Base-by-base conservation (phyloP, 2,329 filamentous ascomycete species). In the Teratosphaeria gauchensis region DNA sequence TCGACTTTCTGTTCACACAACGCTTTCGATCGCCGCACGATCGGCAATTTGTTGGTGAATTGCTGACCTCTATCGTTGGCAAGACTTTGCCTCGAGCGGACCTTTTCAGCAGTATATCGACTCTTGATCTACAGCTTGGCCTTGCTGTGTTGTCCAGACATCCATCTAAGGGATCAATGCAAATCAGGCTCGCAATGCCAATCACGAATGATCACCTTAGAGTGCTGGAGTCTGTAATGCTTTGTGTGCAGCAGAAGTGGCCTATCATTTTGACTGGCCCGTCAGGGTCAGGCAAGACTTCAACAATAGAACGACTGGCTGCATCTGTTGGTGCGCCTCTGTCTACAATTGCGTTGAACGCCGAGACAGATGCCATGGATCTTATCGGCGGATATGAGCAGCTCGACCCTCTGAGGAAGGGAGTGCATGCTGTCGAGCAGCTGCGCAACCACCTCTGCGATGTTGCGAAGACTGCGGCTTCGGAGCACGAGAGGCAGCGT, bases 341-440 rank as follows among this genome's bases (percentile, higher is more conserved):
- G 3, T 82, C 92, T 33, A 88, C 90, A 16, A 89, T 97, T 66
- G 86, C 92, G 0, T 84, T 99, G 75, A 99, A 96, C 70, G 87
- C 92, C 6, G 95, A 99, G 67, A 89, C 96, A 52, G 94, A 99
- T 72, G 92, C 92, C 0, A 96, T 96, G 85, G 94, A 99, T 73
- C 83, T 99, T 58, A 90, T 99, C 58, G 94, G 94, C 68, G 94
- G 94, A 0, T 99, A 96, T 69, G 94, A 99, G 72, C 94, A 99
- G 74, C 86, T 90, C 19, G 94, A 99, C 70, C 85, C 89, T 24
- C 80, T 88, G 56, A 82, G 92, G 58, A 61, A 65, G 52, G 54
- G 38, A 8, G 35, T 61, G 9, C 59, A 64, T 30, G 61, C 62
- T 48, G 53, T 67, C 8, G 58, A 59, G 12, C 42, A 62, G n/a